Evolutionary conservation across 257 asterid genomes (phyloP).

Genomic region (Jasminum sambac): DNA sequence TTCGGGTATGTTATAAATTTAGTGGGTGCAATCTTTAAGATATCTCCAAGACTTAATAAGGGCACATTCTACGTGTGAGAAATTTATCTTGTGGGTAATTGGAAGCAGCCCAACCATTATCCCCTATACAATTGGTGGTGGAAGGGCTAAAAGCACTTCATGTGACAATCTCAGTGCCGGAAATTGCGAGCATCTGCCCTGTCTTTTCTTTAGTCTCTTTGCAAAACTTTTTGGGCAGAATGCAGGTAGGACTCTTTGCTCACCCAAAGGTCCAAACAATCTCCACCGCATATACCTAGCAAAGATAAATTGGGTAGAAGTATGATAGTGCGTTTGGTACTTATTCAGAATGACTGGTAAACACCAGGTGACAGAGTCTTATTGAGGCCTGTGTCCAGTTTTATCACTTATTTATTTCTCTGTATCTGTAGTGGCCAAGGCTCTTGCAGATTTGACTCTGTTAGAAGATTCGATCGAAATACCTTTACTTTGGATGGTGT

Average conservation of each 20-base stretch:
- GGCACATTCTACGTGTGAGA: constrained; percentile 1
- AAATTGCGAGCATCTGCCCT: constrained; percentile 17
- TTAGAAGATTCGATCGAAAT: neutral
- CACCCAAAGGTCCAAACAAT: neutral
- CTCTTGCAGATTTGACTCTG: neutral
- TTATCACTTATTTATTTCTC: too few species aligned
- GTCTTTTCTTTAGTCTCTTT: constrained; percentile 15
- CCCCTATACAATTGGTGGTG: neutral
- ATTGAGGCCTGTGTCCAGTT: neutral
- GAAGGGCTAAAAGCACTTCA: constrained; percentile 6
- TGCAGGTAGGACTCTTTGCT: neutral
- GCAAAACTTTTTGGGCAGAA: too few species aligned
- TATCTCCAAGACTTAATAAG: constrained; percentile 13
- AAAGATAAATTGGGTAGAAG: neutral
- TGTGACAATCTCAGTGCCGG: constrained; percentile 12
- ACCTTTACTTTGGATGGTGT: neutral
- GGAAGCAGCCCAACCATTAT: neutral
- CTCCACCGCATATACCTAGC: neutral
- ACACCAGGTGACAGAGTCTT: neutral
- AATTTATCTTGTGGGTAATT: neutral
- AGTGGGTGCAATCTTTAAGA: constrained; percentile 10
- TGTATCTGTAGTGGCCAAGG: too few species aligned
- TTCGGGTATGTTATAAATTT: constrained; percentile 71
- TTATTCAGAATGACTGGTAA: neutral
- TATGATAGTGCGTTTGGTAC: neutral